Evolutionary conservation across 2,329 filamentous ascomycete genomes (phyloP), one percentile per base, ranked within the genome.

Genomic region (Nothophoma quercina): DNA sequence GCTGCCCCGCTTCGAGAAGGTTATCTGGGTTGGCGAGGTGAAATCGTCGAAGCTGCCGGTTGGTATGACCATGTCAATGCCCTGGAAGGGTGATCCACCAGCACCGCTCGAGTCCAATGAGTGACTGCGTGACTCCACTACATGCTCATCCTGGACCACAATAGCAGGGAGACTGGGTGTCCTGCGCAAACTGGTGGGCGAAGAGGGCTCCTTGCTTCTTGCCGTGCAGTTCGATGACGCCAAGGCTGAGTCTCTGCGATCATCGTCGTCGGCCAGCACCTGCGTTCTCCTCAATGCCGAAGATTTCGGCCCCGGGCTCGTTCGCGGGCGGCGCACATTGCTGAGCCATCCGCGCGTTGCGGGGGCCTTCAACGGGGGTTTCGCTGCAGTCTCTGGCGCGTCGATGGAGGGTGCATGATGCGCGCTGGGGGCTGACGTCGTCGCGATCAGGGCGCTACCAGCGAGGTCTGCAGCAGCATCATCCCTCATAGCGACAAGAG

Each of bases 1-100:
- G 71, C 84, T 87, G 43, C 85, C 85, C 48, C 84, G 75, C 49
- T 82, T 83, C 10, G 83, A 85, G 61, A 87, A 87, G 36, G 81
- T 78, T 56, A 88, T 71, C 32, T 80, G 77, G 44, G 78, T 77
- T 29, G 78, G 72, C n/a, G 73, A 71, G 13, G 76, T 77, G 47
- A 87, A 69, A 30, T 81, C 82, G 51, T 82, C 82, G 38, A 85
- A 77, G 47, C 74, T 77, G 28, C 77, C 77, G 2, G 78, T 80
- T 4, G 85, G 83, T 51, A 87, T 85, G 55, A 82, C 75, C 56
- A 84, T 77, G 30, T 81, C 77, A 33, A 86, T 79, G 32, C 77
- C 77, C 47, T 75, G 73, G 64, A 83, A 84, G 1, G 26, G 44
- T 25, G 50, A 51, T 23, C 62, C 40, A n/a, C 55, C 46, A 7